A percentile compares a stretch with the other conserved stretches of the same genome.
Conservation (phyloP, 331 rosid species). For the Acacia concinna region DNA sequence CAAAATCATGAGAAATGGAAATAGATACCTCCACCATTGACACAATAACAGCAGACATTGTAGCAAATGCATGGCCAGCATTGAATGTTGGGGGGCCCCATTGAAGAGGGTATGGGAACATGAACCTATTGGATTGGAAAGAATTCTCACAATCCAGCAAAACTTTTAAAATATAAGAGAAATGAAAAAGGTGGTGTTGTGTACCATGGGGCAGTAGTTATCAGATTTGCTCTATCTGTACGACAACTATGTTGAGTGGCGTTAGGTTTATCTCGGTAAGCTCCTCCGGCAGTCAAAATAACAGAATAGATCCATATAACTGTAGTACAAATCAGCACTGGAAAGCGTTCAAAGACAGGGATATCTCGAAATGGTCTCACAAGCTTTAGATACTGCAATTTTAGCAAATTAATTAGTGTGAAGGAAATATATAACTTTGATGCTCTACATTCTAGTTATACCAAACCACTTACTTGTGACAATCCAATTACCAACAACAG, state of each 20-base stretch:
- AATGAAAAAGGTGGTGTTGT: constrained; percentile 1
- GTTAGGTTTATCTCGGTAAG: constrained; percentile 55
- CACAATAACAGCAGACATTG: constrained; percentile 93
- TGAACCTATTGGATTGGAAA: constrained; percentile 61
- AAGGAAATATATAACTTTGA: constrained; percentile 24
- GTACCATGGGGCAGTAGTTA: constrained; percentile 92
- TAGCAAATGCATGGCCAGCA: constrained; percentile 89
- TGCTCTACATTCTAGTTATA: neutral
- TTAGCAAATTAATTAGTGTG: constrained; percentile 4
- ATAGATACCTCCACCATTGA: constrained; percentile 95
- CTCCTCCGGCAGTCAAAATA: constrained; percentile 90
- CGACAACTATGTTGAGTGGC: constrained; percentile 79
- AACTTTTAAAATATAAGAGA: constrained; percentile 6
- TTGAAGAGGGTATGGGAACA: constrained; percentile 93
- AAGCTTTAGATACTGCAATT: constrained; percentile 90
- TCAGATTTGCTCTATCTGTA: constrained; percentile 79
- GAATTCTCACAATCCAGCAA: constrained; percentile 25
- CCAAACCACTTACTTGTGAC: constrained; percentile 76
- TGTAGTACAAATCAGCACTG: constrained; percentile 77
- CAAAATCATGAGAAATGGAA: neutral
- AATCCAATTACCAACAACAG: constrained; percentile 77
- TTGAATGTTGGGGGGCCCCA: constrained; percentile 99
- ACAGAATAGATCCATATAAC: constrained; percentile 87
- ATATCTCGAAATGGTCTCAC: constrained; percentile 79
- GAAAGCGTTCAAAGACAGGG: constrained; percentile 88